phyloP scores from a whole-genome alignment of 768 basidiomycete genomes.

The Suillus lakei region DNA sequence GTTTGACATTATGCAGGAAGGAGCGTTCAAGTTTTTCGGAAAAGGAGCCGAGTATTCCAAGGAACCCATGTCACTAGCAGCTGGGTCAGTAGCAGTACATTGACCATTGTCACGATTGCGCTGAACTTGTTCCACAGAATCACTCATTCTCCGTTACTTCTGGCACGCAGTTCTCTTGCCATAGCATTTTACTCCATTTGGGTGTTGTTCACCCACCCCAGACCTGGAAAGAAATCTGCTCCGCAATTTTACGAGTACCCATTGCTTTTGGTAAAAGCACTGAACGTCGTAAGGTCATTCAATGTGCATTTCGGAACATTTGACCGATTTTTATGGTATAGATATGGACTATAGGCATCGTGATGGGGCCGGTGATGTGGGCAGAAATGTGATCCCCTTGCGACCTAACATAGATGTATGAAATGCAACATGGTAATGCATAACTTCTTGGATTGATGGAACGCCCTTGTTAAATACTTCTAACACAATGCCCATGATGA shows the following conservation, averaged over 20 bases:
- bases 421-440: neutral
- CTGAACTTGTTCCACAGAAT: neutral
- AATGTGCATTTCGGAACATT: no score
- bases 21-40: neutral
- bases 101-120: neutral
- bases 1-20: neutral
- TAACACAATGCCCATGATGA: neutral
- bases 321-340: neutral
- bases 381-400: neutral
- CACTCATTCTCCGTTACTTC: neutral
- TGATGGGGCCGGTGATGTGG: neutral
- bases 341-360: neutral
- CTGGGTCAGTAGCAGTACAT: neutral
- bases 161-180: neutral
- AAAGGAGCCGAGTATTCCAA: neutral
- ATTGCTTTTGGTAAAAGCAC: neutral
- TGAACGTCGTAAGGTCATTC: neutral
- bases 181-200: neutral
- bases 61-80: neutral
- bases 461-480: neutral
- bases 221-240: neutral
- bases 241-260: neutral
- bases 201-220: neutral
- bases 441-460: neutral
- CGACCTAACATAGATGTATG: neutral